Evolutionary conservation across 805 yeast genomes (phyloP).

Genomic region (Zygotorulaspora florentina): DNA sequence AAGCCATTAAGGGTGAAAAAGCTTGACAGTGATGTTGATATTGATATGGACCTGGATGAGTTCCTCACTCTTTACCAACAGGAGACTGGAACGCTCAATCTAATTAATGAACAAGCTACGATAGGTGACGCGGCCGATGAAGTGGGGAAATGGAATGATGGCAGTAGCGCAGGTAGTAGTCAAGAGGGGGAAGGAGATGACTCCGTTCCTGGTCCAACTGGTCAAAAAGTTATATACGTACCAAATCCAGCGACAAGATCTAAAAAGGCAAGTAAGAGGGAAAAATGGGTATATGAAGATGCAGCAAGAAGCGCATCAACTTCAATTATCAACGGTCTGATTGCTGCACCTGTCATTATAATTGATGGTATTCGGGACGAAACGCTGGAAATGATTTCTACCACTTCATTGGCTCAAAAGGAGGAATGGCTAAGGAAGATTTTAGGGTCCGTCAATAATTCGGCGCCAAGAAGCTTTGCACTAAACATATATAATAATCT

Average conservation of each 20-base stretch:
- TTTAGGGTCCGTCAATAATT: conserved; percentile 66
- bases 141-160: conserved; percentile 27
- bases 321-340: conserved; percentile 48
- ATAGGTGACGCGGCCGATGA: conserved; percentile 27
- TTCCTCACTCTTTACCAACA: conserved; percentile 44
- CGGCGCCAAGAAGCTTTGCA: conserved; percentile 78
- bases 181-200: conserved; percentile 26
- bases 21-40: conserved; percentile 54
- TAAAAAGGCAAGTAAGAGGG: conserved; percentile 68
- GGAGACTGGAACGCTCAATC: conserved; percentile 22
- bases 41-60: conserved; percentile 71
- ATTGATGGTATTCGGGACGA: conserved; percentile 79
- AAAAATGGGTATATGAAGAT: conserved; percentile 72
- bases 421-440: conserved; percentile 80
- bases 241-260: conserved; percentile 81
- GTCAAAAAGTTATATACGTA: conserved; percentile 60
- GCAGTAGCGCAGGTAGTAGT: conserved; percentile 29
- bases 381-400: conserved; percentile 74
- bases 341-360: conserved; percentile 67
- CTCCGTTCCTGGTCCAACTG: conserved; percentile 14
- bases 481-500: conserved; percentile 67
- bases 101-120: conserved; percentile 12
- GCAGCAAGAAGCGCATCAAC: conserved; percentile 61
- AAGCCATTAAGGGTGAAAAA: conserved; percentile 76
- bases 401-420: conserved; percentile 67